phyloP scores from a whole-genome alignment of 2,329 filamentous ascomycete genomes.

The Ascochyta rabiei region DNA sequence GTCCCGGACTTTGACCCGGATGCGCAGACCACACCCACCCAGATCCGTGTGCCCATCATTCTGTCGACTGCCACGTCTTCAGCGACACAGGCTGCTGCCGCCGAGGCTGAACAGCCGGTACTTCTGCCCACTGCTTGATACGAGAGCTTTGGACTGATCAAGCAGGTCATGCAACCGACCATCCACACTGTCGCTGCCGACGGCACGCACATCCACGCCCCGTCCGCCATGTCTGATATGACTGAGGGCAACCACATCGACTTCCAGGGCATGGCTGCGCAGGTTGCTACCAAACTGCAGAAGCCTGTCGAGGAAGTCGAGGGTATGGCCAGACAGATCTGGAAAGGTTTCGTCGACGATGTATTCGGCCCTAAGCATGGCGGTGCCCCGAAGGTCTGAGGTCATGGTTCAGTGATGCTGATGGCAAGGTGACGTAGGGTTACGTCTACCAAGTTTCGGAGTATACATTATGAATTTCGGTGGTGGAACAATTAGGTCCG shows the following conservation, averaged over 20 bases:
- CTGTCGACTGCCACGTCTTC: constrained; percentile 30
- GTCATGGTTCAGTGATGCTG: background rate
- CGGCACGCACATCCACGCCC: constrained; percentile 54
- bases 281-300: constrained; percentile 45
- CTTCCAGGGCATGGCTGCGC: constrained; percentile 62
- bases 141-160: constrained; percentile 20
- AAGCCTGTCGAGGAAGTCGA: constrained; percentile 51
- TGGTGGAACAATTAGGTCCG: constrained; percentile 18
- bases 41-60: constrained; percentile 58
- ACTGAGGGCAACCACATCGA: constrained; percentile 62
- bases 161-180: constrained; percentile 60
- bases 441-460: background rate
- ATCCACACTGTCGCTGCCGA: constrained; percentile 61
- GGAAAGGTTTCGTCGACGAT: constrained; percentile 58
- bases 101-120: constrained; percentile 35
- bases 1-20: constrained; percentile 60
- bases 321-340: constrained; percentile 53
- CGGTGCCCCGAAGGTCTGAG: constrained; percentile 30
- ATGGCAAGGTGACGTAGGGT: background rate
- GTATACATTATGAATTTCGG: constrained; percentile 7
- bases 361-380: constrained; percentile 49
- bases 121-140: constrained; percentile 17
- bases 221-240: constrained; percentile 64
- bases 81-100: constrained; percentile 24
- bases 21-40: constrained; percentile 40